These are phyloP conservation scores for Hortiboletus rubellus DNA, from an alignment of 1,284 basidiomycete species.

Conservation along the genomic window DNA sequence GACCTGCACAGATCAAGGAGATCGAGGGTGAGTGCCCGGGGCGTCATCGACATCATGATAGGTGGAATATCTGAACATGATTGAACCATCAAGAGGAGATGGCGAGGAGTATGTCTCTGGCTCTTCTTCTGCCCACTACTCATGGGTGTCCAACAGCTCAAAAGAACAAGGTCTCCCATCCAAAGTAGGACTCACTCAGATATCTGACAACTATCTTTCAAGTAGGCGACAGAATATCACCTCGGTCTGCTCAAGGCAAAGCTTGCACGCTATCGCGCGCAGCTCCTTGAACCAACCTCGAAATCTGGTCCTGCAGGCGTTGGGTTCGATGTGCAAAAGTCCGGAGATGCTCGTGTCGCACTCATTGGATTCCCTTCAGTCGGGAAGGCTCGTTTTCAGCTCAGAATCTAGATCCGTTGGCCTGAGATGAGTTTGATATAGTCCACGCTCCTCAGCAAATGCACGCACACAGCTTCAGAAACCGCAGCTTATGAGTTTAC, in stretches of 20 bases:
- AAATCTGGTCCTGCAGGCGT: conserved; percentile 83
- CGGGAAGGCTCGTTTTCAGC: conserved; percentile 62
- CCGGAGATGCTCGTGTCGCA: conserved; percentile 90
- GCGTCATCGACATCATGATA: too few species aligned
- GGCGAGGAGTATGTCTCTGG: conserved; percentile 61
- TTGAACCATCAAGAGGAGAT: conserved; percentile 74
- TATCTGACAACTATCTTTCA: conserved; percentile 25
- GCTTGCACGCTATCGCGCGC: conserved; percentile 87
- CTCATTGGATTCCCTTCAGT: conserved; percentile 95
- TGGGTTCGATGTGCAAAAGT: conserved; percentile 94
- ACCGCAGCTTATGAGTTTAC: conserved; percentile 97
- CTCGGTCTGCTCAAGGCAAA: conserved; percentile 88
- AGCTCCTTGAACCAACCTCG: conserved; percentile 81
- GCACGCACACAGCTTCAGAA: conserved; percentile 88
- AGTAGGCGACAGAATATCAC: conserved; percentile 90
- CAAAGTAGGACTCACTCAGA: background rate
- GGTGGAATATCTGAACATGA: conserved; percentile 11
- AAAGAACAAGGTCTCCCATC: conserved; percentile 74
- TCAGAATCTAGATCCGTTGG: background rate
- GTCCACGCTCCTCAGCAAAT: conserved; percentile 90
- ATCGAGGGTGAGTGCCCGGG: conserved; percentile 70
- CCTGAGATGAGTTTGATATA: conserved; percentile 36
- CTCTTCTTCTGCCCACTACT: conserved; percentile 7
- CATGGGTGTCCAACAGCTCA: conserved; percentile 56
- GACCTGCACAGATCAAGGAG: conserved; percentile 72